Conservation (phyloP, 805 yeast species). For the Metschnikowia lochheadii region DNA sequence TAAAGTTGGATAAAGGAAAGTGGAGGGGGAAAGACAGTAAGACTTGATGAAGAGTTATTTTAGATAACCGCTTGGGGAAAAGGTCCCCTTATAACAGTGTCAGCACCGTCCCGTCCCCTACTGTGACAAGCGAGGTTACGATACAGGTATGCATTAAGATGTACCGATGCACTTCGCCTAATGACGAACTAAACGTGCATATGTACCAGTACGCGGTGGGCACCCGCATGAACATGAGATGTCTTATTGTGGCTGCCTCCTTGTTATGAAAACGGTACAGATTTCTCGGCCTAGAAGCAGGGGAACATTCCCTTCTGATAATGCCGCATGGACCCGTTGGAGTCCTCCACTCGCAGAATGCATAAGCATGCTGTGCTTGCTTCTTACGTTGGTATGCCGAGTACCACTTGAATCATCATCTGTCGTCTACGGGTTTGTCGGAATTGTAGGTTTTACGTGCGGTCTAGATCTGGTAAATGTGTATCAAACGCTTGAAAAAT, state of each 20-base stretch:
- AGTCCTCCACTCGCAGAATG: not conserved
- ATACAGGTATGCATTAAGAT: constrained; percentile 4
- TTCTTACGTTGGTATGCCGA: not conserved
- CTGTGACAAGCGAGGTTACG: constrained; percentile 1
- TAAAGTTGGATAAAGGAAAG: not conserved
- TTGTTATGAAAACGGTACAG: not conserved
- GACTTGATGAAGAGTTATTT: not conserved
- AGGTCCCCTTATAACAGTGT: not conserved
- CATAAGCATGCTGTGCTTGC: not conserved
- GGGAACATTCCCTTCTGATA: not conserved
- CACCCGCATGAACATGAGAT: not conserved
- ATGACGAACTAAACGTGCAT: constrained; percentile 4
- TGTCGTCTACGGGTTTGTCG: too few relatives aligned
- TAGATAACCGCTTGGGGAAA: not conserved
- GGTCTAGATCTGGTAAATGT: not conserved
- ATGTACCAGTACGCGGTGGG: not conserved
- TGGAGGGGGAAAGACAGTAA: not conserved
- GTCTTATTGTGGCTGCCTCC: not conserved
- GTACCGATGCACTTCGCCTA: not conserved
- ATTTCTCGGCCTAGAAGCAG: constrained; percentile 2
- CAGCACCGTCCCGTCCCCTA: not conserved
- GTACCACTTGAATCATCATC: not conserved
- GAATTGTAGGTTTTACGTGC: not conserved
- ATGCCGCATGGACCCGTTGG: constrained; percentile 2
- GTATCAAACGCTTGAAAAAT: not conserved